Base-by-base conservation (phyloP, 2,329 filamentous ascomycete species). In the Colletotrichum musicola region DNA sequence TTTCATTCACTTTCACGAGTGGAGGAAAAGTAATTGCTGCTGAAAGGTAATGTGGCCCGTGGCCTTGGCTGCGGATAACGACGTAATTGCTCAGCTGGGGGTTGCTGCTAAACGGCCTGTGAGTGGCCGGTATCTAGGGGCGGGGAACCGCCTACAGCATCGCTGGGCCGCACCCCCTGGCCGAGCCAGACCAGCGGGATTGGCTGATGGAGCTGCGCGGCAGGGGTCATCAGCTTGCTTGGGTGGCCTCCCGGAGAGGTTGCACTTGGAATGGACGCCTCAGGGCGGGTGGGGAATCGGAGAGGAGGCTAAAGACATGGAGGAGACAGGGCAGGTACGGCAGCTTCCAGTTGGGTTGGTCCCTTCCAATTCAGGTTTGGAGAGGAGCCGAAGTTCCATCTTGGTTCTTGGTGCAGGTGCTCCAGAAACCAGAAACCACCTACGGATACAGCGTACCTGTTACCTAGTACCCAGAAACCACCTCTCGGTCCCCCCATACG, bases 181-280 rank as follows among this genome's bases (percentile, higher is more conserved):
- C 64, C 40, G 62, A 65, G 62, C 65, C 65, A 60, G 54, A 65
- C 16, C 55, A 65, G 38, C 35, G 65, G 61, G 65, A 68, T 68
- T 68, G 65, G 65, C 55, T 61, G 40, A 54, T 65, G 62, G 65
- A 68, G 65, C 65, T 65, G 25, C 14, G 6, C 30, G 27, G 42
- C 62, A 68, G 30, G 65, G 65, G 30, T 61, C 10, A 30, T 44
- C 65, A 65, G 62, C 65, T 68, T 68, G 65, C 27, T 65, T 60
- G 55, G 62, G 62, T 68, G 65, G 40, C 65, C 55, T 65, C 65
- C 65, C 55, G 62, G 65, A 68, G 60, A 59, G 62, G 65, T 68
- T 65, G 65, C 65, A 68, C 49, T 68, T 35, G 59, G 53, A 68
- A 58, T 64, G 64, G 54, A 68, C 63, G 59, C 47, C 35, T 49